Evolutionary conservation across 2,329 filamentous ascomycete species (phyloP).

Genomic region (Hypoxylon sp.): DNA sequence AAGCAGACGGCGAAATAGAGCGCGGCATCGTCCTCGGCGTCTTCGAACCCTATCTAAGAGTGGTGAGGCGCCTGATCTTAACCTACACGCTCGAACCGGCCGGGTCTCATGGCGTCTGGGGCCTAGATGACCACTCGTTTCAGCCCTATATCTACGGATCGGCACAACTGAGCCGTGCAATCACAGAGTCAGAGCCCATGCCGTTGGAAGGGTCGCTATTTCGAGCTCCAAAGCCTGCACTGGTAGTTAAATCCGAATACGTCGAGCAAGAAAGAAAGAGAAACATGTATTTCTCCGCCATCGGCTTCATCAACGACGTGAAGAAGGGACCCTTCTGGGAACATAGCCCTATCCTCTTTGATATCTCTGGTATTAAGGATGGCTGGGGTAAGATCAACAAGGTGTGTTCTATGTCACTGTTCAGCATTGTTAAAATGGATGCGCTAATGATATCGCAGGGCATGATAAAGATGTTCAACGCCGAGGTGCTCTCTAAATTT

Average conservation of each 20-base stretch:
- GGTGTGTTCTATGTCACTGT: constrained; percentile 47
- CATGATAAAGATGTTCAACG: constrained; percentile 99
- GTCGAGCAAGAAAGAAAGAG: constrained; percentile 70
- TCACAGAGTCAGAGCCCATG: constrained; percentile 68
- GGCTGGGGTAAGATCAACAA: constrained; percentile 99
- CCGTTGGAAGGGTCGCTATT: constrained; percentile 81
- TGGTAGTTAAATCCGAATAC: constrained; percentile 69
- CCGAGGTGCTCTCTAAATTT: constrained; percentile 94
- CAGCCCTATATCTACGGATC: constrained; percentile 94
- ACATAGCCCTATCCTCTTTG: constrained; percentile 91
- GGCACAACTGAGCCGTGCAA: constrained; percentile 83
- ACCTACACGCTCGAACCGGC: constrained; percentile 95
- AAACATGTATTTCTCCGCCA: constrained; percentile 93
- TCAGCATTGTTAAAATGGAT: not conserved
- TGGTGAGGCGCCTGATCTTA: constrained; percentile 83
- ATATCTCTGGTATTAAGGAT: constrained; percentile 88
- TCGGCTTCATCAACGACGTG: constrained; percentile 97
- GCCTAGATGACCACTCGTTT: constrained; percentile 96
- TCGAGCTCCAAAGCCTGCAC: constrained; percentile 73
- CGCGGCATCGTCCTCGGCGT: constrained; percentile 82
- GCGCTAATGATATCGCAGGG: constrained; percentile 59
- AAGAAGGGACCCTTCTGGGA: constrained; percentile 98
- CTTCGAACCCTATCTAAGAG: constrained; percentile 77
- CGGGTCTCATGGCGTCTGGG: constrained; percentile 97
- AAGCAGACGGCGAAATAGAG: constrained; percentile 66